phyloP scores from a whole-genome alignment of 768 basidiomycete genomes.

The Auricularia heimuer region DNA sequence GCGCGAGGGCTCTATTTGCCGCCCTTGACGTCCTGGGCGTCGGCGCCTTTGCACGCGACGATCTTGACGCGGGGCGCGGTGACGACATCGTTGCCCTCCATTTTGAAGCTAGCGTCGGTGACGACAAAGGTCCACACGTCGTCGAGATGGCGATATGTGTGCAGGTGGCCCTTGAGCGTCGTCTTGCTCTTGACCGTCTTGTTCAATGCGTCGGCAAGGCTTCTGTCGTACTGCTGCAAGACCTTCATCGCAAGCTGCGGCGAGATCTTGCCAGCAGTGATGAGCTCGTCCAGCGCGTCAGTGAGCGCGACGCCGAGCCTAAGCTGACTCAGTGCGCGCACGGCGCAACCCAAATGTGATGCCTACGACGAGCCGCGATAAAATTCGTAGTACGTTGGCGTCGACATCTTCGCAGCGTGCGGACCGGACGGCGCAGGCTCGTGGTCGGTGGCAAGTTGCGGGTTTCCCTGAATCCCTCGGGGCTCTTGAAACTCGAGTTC shows the following conservation, averaged over 20 bases:
- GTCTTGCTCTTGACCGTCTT: conserved; percentile 95
- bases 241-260: conserved; percentile 99
- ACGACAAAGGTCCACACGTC: conserved; percentile 99
- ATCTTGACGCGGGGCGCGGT: conserved; percentile 81
- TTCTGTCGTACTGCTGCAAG: conserved; percentile 98
- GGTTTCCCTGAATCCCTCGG: no score
- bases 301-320: conserved; percentile 97
- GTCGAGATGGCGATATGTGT: conserved; percentile 87
- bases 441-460: neutral
- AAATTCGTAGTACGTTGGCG: conserved; percentile 79
- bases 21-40: conserved; percentile 62
- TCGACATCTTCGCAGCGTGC: neutral
- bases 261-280: conserved; percentile 92
- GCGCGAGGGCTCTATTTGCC: neutral
- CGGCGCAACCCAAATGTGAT: conserved; percentile 7
- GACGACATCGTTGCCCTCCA: conserved; percentile 82
- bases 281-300: conserved; percentile 96
- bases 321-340: conserved; percentile 2
- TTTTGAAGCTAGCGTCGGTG: conserved; percentile 86
- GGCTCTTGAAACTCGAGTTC: no score
- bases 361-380: conserved; percentile 86
- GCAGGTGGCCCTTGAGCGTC: conserved; percentile 85
- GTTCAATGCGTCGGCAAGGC: conserved; percentile 83
- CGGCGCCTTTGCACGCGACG: conserved; percentile 95
- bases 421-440: neutral